These are phyloP conservation scores for Gossypium lobatum DNA, from an alignment of 441 rosid genomes.

Conservation along the genomic window DNA sequence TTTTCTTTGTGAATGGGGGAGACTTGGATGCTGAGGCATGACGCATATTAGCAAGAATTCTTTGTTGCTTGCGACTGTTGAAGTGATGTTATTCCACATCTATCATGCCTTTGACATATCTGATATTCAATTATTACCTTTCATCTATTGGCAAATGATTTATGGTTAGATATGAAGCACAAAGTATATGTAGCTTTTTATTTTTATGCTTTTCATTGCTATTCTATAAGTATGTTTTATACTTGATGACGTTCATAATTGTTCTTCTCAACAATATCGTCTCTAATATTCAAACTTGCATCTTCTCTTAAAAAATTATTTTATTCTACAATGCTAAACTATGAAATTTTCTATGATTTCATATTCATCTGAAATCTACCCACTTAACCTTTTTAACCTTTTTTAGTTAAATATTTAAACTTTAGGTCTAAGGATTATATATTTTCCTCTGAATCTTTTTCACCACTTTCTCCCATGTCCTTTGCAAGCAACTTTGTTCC, in stretches of 20 bases:
- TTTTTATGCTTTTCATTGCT: too few species aligned
- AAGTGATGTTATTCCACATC: neutral
- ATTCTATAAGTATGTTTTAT: too few species aligned
- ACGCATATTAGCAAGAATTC: neutral
- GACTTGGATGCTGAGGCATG: neutral
- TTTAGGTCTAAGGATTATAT: too few species aligned
- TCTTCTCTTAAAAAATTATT: neutral
- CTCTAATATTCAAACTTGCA: too few species aligned
- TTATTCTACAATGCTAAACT: neutral
- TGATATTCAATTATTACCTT: neutral
- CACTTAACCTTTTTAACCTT: neutral
- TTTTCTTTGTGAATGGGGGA: slow-evolving; percentile 46
- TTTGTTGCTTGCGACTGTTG: neutral
- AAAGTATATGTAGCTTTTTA: too few species aligned
- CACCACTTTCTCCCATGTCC: neutral
- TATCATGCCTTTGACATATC: neutral
- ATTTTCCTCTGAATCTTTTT: neutral
- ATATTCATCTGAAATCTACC: neutral
- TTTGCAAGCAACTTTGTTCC: neutral
- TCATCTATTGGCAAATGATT: neutral
- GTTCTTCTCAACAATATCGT: too few species aligned
- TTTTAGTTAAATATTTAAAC: neutral
- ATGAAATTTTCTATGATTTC: neutral
- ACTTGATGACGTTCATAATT: too few species aligned
- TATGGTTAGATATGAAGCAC: neutral